phyloP scores from a whole-genome alignment of 306 rosid species.

The Elaeagnus macrophylla region DNA sequence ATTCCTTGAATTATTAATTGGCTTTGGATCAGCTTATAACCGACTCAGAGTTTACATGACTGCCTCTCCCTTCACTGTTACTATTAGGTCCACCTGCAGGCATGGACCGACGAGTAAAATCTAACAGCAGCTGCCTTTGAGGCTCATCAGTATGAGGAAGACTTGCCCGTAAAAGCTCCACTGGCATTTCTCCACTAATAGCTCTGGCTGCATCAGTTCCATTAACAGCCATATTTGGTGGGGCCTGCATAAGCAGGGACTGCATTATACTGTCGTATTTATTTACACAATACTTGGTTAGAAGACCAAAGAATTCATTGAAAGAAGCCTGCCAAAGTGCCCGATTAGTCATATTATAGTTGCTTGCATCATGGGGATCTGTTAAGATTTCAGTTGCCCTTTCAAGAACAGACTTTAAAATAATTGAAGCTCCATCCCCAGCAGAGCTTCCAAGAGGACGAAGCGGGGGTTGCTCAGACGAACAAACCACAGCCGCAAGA shows the following conservation, averaged over 20 bases:
- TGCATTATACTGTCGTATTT: constrained; percentile 73
- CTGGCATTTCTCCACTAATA: constrained; percentile 83
- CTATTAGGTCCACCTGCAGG: constrained; percentile 49
- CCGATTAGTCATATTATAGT: constrained; percentile 54
- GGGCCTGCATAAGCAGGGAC: constrained; percentile 44
- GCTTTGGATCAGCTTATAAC: constrained; percentile 34
- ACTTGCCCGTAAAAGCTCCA: constrained; percentile 87
- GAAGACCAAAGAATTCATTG: constrained; percentile 65
- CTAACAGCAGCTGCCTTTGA: constrained; percentile 57
- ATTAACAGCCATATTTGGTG: constrained; percentile 36
- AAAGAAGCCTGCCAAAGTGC: constrained; percentile 96
- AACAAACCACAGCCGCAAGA: constrained; percentile 87
- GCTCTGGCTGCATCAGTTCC: constrained; percentile 67
- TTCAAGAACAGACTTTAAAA: constrained; percentile 77
- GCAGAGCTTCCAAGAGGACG: constrained; percentile 86
- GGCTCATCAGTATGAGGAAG: constrained; percentile 84
- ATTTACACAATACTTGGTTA: constrained; percentile 69
- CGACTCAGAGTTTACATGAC: constrained; percentile 51
- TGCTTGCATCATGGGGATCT: constrained; percentile 66
- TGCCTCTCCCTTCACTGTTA: constrained; percentile 39
- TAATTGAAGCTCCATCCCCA: constrained; percentile 85
- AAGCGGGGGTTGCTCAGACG: constrained; percentile 82
- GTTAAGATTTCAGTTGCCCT: constrained; percentile 86
- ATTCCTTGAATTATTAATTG: constrained; percentile 3
- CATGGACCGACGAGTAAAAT: constrained; percentile 83